Evolutionary conservation across 306 rosid species (phyloP).

Genomic region (Rosa lucieae): DNA sequence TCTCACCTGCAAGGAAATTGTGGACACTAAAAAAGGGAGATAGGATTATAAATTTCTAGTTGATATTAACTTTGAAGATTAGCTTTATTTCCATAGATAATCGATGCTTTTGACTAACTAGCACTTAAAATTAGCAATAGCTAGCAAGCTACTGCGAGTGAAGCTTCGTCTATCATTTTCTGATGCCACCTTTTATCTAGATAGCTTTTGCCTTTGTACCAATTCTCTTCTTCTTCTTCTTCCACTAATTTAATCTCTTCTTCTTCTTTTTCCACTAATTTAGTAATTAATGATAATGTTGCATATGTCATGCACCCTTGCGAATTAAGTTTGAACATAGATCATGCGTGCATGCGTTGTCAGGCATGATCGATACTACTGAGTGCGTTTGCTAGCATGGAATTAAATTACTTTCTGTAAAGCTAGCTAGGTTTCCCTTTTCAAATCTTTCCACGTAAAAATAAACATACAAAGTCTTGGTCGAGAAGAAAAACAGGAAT

Average conservation of each 20-base stretch:
- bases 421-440: not conserved
- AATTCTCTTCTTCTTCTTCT: too few species aligned
- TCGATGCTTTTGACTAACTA: not conserved
- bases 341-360: not conserved
- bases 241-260: too few species aligned
- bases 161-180: constrained; percentile 18
- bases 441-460: not conserved
- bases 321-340: not conserved
- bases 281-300: too few species aligned
- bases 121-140: not conserved
- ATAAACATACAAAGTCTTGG: not conserved
- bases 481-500: too few species aligned
- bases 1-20: not conserved
- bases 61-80: too few species aligned
- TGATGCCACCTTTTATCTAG: not conserved
- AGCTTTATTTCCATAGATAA: too few species aligned
- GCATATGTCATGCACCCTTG: not conserved
- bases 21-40: not conserved
- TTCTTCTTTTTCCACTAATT: too few species aligned
- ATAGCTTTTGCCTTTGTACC: not conserved
- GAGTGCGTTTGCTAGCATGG: not conserved
- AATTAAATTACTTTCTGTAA: not conserved
- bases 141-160: not conserved
- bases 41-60: too few species aligned
- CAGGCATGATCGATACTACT: not conserved